phyloP scores from a whole-genome alignment of 257 asterid genomes.

The Fraxinus americana region DNA sequence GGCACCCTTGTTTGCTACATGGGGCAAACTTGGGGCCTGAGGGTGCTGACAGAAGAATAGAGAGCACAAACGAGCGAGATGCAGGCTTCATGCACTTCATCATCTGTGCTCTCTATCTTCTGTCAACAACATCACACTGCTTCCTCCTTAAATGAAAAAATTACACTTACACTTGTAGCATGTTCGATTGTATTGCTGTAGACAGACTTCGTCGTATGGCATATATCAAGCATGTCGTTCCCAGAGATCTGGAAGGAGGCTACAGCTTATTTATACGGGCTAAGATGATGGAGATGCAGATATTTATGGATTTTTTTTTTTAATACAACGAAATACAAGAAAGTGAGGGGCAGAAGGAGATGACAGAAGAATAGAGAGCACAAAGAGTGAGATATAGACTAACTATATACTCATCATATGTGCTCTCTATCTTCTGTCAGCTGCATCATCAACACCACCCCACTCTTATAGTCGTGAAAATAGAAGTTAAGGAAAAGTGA shows the following conservation, averaged over 20 bases:
- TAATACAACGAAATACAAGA: not conserved
- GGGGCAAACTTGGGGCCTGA: not conserved
- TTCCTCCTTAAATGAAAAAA: slow-evolving; percentile 5
- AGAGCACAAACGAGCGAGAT: slow-evolving; percentile 76
- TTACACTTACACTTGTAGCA: not conserved
- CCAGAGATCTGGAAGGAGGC: not conserved
- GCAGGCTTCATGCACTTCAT: slow-evolving; percentile 40
- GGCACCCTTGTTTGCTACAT: too few species aligned
- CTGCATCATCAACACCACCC: slow-evolving; percentile 38
- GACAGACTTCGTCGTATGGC: too few species aligned
- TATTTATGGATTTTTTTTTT: not conserved
- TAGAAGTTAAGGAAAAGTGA: not conserved
- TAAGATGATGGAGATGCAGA: not conserved
- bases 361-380: slow-evolving; percentile 34
- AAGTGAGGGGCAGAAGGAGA: slow-evolving; percentile 25
- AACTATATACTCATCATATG: slow-evolving; percentile 39
- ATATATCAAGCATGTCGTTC: not conserved
- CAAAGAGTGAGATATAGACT: slow-evolving; percentile 26
- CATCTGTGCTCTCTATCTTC: slow-evolving; percentile 36
- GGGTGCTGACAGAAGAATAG: slow-evolving; percentile 80
- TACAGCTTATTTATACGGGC: not conserved
- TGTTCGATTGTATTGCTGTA: too few species aligned
- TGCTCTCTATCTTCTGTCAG: slow-evolving; percentile 65
- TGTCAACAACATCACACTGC: slow-evolving; percentile 23
- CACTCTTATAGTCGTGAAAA: slow-evolving; percentile 16